Evolutionary conservation across 352 stramenopile species (phyloP).

Genomic region (Plasmopara viticola): DNA sequence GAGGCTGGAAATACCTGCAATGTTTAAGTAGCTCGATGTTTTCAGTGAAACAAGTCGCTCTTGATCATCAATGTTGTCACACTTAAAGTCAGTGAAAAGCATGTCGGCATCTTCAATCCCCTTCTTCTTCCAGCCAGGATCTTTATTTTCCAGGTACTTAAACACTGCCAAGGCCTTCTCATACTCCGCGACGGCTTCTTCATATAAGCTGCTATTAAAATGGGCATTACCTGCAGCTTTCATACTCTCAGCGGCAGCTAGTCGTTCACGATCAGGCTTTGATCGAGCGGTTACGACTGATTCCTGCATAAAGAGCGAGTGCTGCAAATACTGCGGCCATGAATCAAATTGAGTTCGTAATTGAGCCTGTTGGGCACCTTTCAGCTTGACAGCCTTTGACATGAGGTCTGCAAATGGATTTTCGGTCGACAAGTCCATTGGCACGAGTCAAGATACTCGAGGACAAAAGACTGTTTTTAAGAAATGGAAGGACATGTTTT

Average conservation of each 20-base stretch:
- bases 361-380: constrained; percentile 74
- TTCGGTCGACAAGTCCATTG: constrained; percentile 57
- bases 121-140: constrained; percentile 82
- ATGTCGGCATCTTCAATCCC: constrained; percentile 81
- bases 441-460: not conserved
- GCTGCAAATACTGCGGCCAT: constrained; percentile 83
- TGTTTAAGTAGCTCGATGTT: constrained; percentile 74
- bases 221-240: constrained; percentile 60
- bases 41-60: constrained; percentile 44
- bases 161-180: constrained; percentile 81
- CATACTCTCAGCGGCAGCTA: constrained; percentile 54
- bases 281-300: constrained; percentile 42
- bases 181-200: constrained; percentile 77
- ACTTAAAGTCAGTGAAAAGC: constrained; percentile 44
- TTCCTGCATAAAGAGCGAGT: constrained; percentile 85
- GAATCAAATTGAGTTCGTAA: constrained; percentile 64
- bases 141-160: constrained; percentile 75
- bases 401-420: constrained; percentile 82
- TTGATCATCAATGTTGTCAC: constrained; percentile 39
- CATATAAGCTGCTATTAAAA: constrained; percentile 38
- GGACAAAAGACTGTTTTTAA: not conserved
- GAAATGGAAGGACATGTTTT: no score
- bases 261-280: constrained; percentile 45
- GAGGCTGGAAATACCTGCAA: constrained; percentile 38
- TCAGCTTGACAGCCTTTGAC: constrained; percentile 82